Conservation (phyloP, 495 filamentous ascomycete genomes). For the Hypoxylon cercidicola region DNA sequence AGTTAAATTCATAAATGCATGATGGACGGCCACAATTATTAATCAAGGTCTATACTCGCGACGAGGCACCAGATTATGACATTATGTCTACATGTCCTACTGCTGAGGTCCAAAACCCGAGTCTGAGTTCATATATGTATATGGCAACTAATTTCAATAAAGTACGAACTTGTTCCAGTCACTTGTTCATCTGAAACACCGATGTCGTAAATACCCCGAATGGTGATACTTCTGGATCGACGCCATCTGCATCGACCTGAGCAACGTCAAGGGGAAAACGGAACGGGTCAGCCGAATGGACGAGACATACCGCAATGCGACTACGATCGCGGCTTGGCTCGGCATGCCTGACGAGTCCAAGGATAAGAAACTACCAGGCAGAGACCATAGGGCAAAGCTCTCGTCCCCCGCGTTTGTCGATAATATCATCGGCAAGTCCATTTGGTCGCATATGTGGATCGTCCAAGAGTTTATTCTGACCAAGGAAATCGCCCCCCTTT, state of each 20-base stretch:
- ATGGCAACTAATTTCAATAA: neutral
- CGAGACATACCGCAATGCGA: constrained; percentile 21
- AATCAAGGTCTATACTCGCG: neutral
- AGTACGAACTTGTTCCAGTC: constrained; percentile 11
- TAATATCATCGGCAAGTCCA: constrained; percentile 10
- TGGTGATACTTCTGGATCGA: constrained; percentile 30
- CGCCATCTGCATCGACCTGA: constrained; percentile 35
- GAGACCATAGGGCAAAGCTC: constrained; percentile 4
- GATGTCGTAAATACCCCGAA: constrained; percentile 3
- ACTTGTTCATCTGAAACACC: neutral
- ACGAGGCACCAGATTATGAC: constrained; percentile 9
- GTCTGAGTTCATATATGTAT: constrained; percentile 11
- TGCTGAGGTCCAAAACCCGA: constrained; percentile 8
- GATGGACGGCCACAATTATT: constrained; percentile 10
- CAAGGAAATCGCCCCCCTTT: constrained; percentile 23
- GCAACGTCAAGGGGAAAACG: constrained; percentile 24
- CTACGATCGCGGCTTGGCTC: constrained; percentile 21
- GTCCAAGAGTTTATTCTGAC: constrained; percentile 27
- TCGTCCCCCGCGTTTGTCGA: constrained; percentile 8
- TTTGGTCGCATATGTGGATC: constrained; percentile 33
- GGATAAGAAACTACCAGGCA: neutral
- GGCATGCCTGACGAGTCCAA: constrained; percentile 8
- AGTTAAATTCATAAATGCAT: constrained; percentile 3
- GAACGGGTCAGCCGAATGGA: constrained; percentile 32
- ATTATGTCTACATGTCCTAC: constrained; percentile 18